Evolutionary conservation across 1,284 basidiomycete genomes (phyloP), one percentile per base, ranked within the genome.

Genomic region (Austroboletus niveus): DNA sequence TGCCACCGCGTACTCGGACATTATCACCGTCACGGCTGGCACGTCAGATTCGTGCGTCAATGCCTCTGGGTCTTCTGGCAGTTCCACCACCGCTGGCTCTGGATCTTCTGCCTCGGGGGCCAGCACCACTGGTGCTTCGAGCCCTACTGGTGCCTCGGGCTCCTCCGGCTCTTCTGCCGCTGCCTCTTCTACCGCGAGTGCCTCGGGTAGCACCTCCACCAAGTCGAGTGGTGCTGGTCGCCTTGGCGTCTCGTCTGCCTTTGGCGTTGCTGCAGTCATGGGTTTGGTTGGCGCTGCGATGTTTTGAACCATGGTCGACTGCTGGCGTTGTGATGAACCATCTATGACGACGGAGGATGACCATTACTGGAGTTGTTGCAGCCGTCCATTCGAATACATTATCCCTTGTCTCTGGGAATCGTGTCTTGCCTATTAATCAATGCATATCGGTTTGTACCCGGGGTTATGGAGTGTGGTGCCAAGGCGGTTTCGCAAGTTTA

Each of bases 1-100:
- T 34, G 41, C 61, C 2, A 65, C 63, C 9, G 79, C 75, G 5
- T 91, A 77, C 72, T 79, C 81, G 11, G 80, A 81, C 55, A 68
- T 73, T 2, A 71, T 85, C 47, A 80, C 74, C 2, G 69, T 90
- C 51, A 63, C 71, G 53, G n/a, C 64, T 6, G 75, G 81, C 38
- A 54, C 69, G 14, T 69, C 73, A 54, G 63, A 63, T 20, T 56
- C 60, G 42, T 75, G 72, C 32, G 10, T 63, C 38, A 70, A 45
- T 49, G 29, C 48, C 3, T 12, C 54, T 30, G 48, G 2, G 14
- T 36, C 35, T 11, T 11, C 14, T 14, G 14, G 11, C 14, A 7
- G 14, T 14, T 11, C 35, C 7, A 3, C 35, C 35, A 10, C 35
- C 14, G 42, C 53, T 46, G 47, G 47, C n/a, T 53, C 53, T 46